These are phyloP conservation scores for Coemansia furcata DNA, from an alignment of 192 early-diverging fungal species.

Conservation along the genomic window DNA sequence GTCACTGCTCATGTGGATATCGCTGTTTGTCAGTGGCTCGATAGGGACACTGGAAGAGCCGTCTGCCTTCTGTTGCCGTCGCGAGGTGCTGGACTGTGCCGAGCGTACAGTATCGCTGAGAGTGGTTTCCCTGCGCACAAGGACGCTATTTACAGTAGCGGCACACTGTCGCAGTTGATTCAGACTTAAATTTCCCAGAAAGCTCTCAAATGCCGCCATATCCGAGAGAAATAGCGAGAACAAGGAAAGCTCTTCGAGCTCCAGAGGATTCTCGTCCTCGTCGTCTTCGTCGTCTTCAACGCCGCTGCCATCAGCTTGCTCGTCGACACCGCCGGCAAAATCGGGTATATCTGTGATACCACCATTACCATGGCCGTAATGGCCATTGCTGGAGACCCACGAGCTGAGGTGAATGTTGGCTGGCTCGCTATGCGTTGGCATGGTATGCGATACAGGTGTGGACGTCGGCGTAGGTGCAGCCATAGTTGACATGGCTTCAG, in stretches of 20 bases:
- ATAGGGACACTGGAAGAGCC: neutral
- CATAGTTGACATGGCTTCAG: neutral
- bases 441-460: conserved; percentile 5
- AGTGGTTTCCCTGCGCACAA: conserved; percentile 34
- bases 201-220: conserved; percentile 41
- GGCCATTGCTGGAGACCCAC: neutral
- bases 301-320: neutral
- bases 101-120: neutral
- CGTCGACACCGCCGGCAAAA: neutral
- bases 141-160: conserved; percentile 44
- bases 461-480: conserved; percentile 24
- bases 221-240: conserved; percentile 45
- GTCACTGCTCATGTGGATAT: neutral
- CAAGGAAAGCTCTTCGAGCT: conserved; percentile 46
- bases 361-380: neutral
- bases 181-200: conserved; percentile 40
- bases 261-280: conserved; percentile 28
- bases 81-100: neutral
- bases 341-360: neutral
- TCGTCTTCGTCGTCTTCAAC: conserved; percentile 11
- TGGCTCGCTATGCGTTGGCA: neutral
- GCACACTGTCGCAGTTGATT: conserved; percentile 52
- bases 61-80: neutral
- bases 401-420: conserved; percentile 12
- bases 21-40: neutral